Evolutionary conservation across 2,329 filamentous ascomycete genomes (phyloP), one percentile per base, ranked within the genome.

Genomic region (Aspergillus glaucus): DNA sequence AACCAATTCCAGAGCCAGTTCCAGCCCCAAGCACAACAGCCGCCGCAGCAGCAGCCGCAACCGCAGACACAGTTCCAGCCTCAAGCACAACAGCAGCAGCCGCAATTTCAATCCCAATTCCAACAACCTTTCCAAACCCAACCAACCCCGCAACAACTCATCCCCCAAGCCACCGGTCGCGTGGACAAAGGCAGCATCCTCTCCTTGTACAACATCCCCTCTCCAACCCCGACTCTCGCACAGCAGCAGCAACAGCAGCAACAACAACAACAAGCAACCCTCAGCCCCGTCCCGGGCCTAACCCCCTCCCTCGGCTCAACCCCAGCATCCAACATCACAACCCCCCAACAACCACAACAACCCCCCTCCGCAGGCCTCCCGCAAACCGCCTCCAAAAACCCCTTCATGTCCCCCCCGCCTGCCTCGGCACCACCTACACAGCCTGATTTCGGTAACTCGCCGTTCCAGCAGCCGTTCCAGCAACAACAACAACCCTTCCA

Each of bases 111-210:
- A 43, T 3, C n/a, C 22, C 26, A 50, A 22, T 50, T 45, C 19
- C 49, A 53, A 43, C 58, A 51, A 30, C 48, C 24, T 0, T 30
- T 30, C 26, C 26, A 30, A 30, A 30, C 26, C 50, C 58, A 62
- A 43, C 45, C 54, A 5, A 28, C 55, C 4, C 43, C 48, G 2
- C 65, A 69, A 52, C 60, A 60, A 32, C 58, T 72, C n/a, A 55
- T 56, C 24, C 55, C 68, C 4, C 73, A 75, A 54, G 63, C 64
- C 40, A 73, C 71, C 3, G 66, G 69, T 17, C 66, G 69, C 32
- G 62, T 75, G 50, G 71, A 76, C 50, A 77, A 75, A 55, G 68
- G 64, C 34, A 71, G 67, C 45, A 76, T 76, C 43, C 62, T 76
- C 32, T 68, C 73, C 12, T 60, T 76, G 10, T 76, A 75, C 54